Evolutionary conservation across 768 basidiomycete species (phyloP), one percentile per base, ranked within the genome.

Genomic region (Trametopsis cervina): DNA sequence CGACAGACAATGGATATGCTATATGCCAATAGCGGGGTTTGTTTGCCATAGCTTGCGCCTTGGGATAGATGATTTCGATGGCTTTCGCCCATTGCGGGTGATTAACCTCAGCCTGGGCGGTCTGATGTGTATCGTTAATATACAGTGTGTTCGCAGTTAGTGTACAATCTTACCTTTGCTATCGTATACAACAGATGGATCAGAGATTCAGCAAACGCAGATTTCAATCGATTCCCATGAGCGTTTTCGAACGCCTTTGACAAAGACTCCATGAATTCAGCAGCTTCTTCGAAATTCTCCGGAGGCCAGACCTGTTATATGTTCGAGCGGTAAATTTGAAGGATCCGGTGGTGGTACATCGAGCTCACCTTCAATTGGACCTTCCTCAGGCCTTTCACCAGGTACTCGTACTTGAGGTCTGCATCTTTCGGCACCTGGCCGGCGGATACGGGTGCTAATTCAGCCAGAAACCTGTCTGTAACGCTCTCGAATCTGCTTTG

Each of bases 1-100:
- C 86, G 15, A 94, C 79, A 18, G 83, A 81, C 35, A 97, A 68
- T 1, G 92, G 89, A 62, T 89, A 94, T 0, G 90, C 90, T 0
- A 79, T 77, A 39, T 76, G 73, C 91, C 93, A 94, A 63, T 96
- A 96, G 17, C 90, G 79, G 7, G 85, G 88, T 63, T 95, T 95
- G 33, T 74, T 69, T 71, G 88, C 82, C 83, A 93, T 85, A 46
- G 89, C 87, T 52, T 77, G 75, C 2, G 87, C 86, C 60, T 85
- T 89, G 2, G 86, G 85, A 61, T 81, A 83, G 26, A 94, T 89
- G 11, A 75, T 69, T 61, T 92, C 85, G 24, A 93, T 86, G 0
- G 93, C 92, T 61, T 89, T 91, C 4, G 85, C 89, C 93, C 93
- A 97, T 55, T 87, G 76, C 0, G 93, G 93, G 63, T 94, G 86